phyloP scores from a whole-genome alignment of 2,329 filamentous ascomycete species.

The Clarireedia monteithiana region DNA sequence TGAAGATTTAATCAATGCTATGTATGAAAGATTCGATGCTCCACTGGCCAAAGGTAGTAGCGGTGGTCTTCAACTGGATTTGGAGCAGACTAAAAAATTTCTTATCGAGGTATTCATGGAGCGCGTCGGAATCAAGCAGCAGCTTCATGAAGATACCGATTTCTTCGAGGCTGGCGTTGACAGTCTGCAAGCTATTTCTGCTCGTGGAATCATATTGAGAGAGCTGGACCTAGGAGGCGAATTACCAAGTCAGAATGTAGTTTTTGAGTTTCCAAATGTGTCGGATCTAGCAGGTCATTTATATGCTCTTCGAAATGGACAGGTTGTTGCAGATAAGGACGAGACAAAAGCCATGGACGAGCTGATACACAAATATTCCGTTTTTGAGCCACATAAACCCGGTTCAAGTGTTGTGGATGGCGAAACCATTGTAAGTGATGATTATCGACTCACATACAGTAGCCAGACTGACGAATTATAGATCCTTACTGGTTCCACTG shows the following conservation, averaged over 20 bases:
- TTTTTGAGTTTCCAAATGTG: conserved; percentile 50
- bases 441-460: not conserved
- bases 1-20: conserved; percentile 34
- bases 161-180: conserved; percentile 53
- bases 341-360: conserved; percentile 36
- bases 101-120: conserved; percentile 5
- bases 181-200: conserved; percentile 48
- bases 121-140: conserved; percentile 3
- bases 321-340: conserved; percentile 17
- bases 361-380: conserved; percentile 37
- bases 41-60: not conserved
- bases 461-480: conserved; percentile 11
- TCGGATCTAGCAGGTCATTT: conserved; percentile 39
- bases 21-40: conserved; percentile 25
- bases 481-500: conserved; percentile 56
- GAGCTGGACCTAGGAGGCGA: conserved; percentile 41
- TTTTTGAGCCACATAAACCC: conserved; percentile 27
- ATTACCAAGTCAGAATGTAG: conserved; percentile 44
- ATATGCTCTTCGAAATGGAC: conserved; percentile 34
- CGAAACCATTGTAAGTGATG: conserved; percentile 10
- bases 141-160: conserved; percentile 37
- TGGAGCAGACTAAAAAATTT: conserved; percentile 9
- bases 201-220: conserved; percentile 43
- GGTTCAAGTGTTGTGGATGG: conserved; percentile 12
- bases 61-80: not conserved